Base-by-base conservation (phyloP, 164 flowering plant genomes). In the Nymphaea colorata region DNA sequence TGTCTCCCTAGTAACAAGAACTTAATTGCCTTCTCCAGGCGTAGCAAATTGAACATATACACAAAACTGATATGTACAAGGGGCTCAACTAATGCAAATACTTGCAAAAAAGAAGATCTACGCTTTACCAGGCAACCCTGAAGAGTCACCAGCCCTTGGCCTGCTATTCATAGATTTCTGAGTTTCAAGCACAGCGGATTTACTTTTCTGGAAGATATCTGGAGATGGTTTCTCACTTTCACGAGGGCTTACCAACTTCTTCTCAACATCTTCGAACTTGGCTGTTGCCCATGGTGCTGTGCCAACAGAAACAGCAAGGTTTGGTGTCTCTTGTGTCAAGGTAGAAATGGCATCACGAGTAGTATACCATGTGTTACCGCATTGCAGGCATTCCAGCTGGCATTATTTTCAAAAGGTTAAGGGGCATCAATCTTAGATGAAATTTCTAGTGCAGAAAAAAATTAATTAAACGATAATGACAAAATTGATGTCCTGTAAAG, bases 331-430 rank as follows among this genome's bases (percentile, higher is more conserved):
- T 51, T 88, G 87, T 10, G 97, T 86, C 72, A 94, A 73, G 6
- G 80, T 74, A 4, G 99, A 83, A 51, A 78, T 87, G 68, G 85
- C 93, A 18, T 91, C 99, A 73, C 93, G 80, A 4, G 93, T 88
- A n/a, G 96, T 86, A 74, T 87, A 91, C 96, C 99, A 91, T 42
- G 78, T 74, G 75, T 88, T 79, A 8, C 99, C 99, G 66, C 99
- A 94, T 17, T 86, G 85, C 73, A 70, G 72, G 66, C 99, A 94
- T 74, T 91, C 90, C 84, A 94, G 76, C 99, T 94, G 82, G 82
- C 62, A 69, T 45, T 41, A 43, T 15, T 60, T 43, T 60, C 66
- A 61, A 2, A 61, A 61, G 16, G 59, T 10, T 25, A 25, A 25
- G 36, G 1, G 36, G 36, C 36, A 25, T 1, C 36, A 25, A 25